phyloP scores from a whole-genome alignment of 176 grass and related monocot species.

The Rhynchospora pubera region DNA sequence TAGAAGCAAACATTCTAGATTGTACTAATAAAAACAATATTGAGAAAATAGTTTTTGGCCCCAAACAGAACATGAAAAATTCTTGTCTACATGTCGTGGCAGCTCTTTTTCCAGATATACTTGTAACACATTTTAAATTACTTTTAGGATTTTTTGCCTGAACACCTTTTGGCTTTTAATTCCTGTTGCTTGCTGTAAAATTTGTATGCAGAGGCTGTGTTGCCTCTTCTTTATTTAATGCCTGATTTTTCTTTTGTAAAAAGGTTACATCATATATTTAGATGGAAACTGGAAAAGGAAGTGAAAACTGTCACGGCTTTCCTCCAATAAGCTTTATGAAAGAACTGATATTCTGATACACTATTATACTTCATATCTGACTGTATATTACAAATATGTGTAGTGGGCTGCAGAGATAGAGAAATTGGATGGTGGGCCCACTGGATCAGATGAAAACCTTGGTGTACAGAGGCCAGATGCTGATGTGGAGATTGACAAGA shows the following conservation, averaged over 20 bases:
- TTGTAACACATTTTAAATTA: background rate
- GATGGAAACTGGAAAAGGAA: background rate
- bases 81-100: background rate
- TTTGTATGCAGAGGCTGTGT: background rate
- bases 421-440: slow-evolving; percentile 44
- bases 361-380: background rate
- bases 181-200: background rate
- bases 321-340: background rate
- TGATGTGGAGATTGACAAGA: slow-evolving; percentile 95
- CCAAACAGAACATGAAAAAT: background rate
- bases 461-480: slow-evolving; percentile 92
- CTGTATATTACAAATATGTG: slow-evolving; percentile 6
- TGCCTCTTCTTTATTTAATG: background rate
- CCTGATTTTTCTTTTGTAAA: background rate
- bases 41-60: background rate
- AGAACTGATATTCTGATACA: background rate
- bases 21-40: background rate
- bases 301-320: background rate
- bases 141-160: background rate
- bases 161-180: background rate
- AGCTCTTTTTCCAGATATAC: background rate
- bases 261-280: background rate
- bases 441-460: slow-evolving; percentile 68
- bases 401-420: slow-evolving; percentile 92
- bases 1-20: too few relatives aligned